Conservation (phyloP, 208 protist species). For the Naegleria gruberi region DNA sequence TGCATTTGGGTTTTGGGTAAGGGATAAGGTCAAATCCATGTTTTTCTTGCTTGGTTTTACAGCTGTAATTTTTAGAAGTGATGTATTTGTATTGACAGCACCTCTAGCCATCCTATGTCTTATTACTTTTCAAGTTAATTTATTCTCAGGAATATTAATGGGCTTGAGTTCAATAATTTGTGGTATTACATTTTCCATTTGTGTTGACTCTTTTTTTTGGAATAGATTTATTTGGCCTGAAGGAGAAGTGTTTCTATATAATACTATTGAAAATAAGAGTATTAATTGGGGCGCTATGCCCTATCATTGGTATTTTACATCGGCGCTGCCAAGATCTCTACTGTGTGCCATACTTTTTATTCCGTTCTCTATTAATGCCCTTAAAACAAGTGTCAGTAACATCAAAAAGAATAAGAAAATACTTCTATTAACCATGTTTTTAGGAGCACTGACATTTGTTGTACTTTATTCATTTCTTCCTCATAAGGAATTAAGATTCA, state of each 20-base stretch:
- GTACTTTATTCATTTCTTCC: slow-evolving; percentile 67
- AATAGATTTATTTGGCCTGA: slow-evolving; percentile 71
- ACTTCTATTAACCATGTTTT: background rate
- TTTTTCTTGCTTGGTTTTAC: slow-evolving; percentile 37
- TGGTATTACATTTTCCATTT: slow-evolving; percentile 39
- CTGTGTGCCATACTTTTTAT: slow-evolving; percentile 32
- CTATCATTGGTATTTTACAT: slow-evolving; percentile 69
- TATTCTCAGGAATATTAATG: background rate
- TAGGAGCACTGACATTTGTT: slow-evolving; percentile 49
- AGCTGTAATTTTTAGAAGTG: slow-evolving; percentile 61
- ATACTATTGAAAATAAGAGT: slow-evolving; percentile 69
- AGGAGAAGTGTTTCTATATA: slow-evolving; percentile 72
- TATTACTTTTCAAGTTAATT: background rate
- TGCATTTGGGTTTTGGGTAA: slow-evolving; percentile 48
- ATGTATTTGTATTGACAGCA: slow-evolving; percentile 58
- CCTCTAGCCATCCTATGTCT: slow-evolving; percentile 44
- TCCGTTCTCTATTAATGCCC: background rate
- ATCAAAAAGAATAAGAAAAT: background rate
- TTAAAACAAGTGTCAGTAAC: background rate
- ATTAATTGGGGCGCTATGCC: slow-evolving; percentile 64
- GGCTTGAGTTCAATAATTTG: background rate
- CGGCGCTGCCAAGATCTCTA: slow-evolving; percentile 62
- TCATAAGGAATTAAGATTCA: slow-evolving; percentile 86
- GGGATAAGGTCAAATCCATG: background rate
- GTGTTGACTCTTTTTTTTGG: slow-evolving; percentile 74